A percentile compares a stretch with the other conserved stretches of the same genome.
phyloP scores from a whole-genome alignment of 2,329 filamentous ascomycete genomes.

The Hypocreales sp. region DNA sequence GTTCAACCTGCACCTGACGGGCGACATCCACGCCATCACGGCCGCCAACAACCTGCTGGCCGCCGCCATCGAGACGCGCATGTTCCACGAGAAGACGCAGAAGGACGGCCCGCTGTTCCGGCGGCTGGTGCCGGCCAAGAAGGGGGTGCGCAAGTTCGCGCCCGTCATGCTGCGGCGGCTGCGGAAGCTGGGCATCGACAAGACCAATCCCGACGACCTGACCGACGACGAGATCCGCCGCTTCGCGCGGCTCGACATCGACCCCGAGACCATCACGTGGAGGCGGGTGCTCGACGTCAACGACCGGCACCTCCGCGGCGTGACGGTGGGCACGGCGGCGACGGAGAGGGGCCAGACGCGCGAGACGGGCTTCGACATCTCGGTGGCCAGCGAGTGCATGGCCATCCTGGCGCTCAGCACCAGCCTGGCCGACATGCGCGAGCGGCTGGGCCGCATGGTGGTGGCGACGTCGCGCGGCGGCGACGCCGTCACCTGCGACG shows the following conservation, averaged over 20 bases:
- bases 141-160: constrained; percentile 73
- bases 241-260: constrained; percentile 92
- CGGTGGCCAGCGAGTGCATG: constrained; percentile 96
- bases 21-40: constrained; percentile 94
- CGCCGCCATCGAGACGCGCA: constrained; percentile 91
- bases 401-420: constrained; percentile 91
- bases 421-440: constrained; percentile 73
- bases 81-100: constrained; percentile 95
- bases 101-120: constrained; percentile 80
- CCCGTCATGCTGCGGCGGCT: constrained; percentile 86
- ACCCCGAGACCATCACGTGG: constrained; percentile 96
- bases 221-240: constrained; percentile 76
- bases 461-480: constrained; percentile 74
- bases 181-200: constrained; percentile 90
- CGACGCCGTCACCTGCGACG: constrained; percentile 89
- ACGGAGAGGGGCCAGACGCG: constrained; percentile 84
- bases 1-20: constrained; percentile 95
- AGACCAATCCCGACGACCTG: constrained; percentile 82
- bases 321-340: constrained; percentile 75
- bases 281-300: constrained; percentile 92
- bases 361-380: constrained; percentile 93
- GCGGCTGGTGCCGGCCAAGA: constrained; percentile 77
- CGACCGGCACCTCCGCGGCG: constrained; percentile 78
- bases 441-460: constrained; percentile 90
- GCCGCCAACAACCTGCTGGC: constrained; percentile 95